Evolutionary conservation across 306 rosid genomes (phyloP), one percentile per base, ranked within the genome.

Genomic region (Sesbania bispinosa): DNA sequence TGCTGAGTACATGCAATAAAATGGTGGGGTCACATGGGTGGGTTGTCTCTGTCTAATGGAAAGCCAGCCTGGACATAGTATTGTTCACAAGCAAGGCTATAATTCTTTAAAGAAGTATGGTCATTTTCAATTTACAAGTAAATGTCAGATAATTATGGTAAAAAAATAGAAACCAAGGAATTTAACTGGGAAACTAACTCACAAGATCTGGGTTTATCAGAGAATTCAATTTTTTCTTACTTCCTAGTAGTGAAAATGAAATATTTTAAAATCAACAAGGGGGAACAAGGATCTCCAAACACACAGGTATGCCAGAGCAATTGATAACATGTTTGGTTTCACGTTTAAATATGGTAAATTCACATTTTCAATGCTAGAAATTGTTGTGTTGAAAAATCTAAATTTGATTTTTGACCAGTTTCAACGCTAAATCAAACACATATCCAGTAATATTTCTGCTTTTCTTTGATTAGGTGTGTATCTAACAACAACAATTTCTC

Each of bases 11-110:
- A 54, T 77, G 76, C 32, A 59, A 67, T 69, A 75, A 71, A 69
- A 30, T 42, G 54, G 55, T 41, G 47, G 76, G 71, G 60, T 61
- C 80, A 81, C 81, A 75, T 71, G 77, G 81, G 62, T 79, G 73
- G 79, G 77, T 67, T 79, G 79, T 79, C 87, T 59, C 61, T 74
- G 68, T 83, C 79, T 62, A 13, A 51, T 71, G 67, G 46, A 60
- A 67, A 53, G 67, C 77, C 84, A 83, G 87, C 42, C 85, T 75
- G 85, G 70, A 69, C 65, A 54, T 74, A 3, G 76, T 63, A 57
- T 58, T 47, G 38, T 77, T 77, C 73, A 70, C 85, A 81, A 78
- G 81, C 76, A 67, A 70, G 29, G 59, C 11, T 21, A 64, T 53
- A 58, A n/a, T 67, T 74, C 59, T 58, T 50, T 64, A 21, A 27